A percentile compares a stretch with the other conserved stretches of the same genome.
These are phyloP conservation scores for Saccharum hybrid DNA, from an alignment of 202 grass and related monocot genomes.

Conservation along the genomic window DNA sequence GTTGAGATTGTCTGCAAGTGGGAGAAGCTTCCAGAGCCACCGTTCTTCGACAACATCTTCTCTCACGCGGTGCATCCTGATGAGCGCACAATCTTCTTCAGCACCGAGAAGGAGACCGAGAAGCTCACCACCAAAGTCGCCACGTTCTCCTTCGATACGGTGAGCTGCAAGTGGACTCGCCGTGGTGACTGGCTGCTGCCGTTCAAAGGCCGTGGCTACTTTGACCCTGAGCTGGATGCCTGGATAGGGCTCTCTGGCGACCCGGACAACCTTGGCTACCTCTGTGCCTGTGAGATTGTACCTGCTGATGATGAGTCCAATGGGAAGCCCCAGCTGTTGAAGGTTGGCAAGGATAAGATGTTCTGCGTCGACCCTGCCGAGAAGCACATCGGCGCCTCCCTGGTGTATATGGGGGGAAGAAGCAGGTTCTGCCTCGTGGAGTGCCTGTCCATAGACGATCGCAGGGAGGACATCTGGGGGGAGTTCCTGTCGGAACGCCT, in stretches of 20 bases:
- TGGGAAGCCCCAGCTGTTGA: background rate
- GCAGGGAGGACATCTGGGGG: background rate
- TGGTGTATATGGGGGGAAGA: slow-evolving; percentile 12
- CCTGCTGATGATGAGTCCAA: background rate
- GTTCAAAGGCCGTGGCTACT: background rate
- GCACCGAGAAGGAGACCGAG: background rate
- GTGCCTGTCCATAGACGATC: background rate
- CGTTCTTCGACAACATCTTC: background rate
- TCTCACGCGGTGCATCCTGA: background rate
- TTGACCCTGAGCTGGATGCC: slow-evolving; percentile 8
- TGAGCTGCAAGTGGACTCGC: background rate
- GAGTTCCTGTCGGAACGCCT: background rate
- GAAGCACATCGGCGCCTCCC: slow-evolving; percentile 1
- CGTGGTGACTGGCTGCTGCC: background rate
- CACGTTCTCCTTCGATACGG: background rate
- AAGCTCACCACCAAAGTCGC: too few species aligned
- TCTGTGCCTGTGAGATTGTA: background rate
- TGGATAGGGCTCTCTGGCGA: slow-evolving; percentile 2
- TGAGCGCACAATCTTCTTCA: background rate
- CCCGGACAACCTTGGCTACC: background rate
- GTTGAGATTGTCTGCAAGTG: background rate
- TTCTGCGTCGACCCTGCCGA: background rate
- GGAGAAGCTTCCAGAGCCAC: background rate
- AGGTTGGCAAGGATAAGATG: background rate
- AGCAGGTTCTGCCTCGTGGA: slow-evolving; percentile 13